Evolutionary conservation across 2,329 filamentous ascomycete species (phyloP), one percentile per base, ranked within the genome.

Genomic region (Clathrospora elynae): DNA sequence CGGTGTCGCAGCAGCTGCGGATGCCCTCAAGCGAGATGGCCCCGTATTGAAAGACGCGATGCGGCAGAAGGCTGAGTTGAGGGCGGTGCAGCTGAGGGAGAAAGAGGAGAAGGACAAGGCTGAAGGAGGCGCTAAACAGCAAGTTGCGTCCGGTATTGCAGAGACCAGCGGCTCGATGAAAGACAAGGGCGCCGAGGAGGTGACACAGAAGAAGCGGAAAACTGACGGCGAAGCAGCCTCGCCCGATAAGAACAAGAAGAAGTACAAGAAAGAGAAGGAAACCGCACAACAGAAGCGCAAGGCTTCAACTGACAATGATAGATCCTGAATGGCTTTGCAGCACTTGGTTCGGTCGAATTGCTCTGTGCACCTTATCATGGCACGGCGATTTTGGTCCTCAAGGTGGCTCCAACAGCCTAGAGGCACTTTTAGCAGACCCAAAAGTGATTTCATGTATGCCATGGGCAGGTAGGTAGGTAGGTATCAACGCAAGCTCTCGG

Each of bases 1-100:
- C 1, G 84, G 84, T 0, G 73, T 79, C 10, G 83, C 80, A 53
- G 87, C 87, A 1, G 88, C 88, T 1, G 69, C 73, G 28, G 73
- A 75, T 53, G 86, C 85, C 0, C 59, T 91, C 62, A 73, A 77
- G 28, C 84, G 57, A 30, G 59, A 57, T 18, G 59, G 48, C 14
- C 11, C 24, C 6, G 47, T 57, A 3, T 30, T 56, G 2, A 43
- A 54, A 23, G 42, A 52, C 12, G 60, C 56, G 0, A 44, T 49
- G 3, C 54, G 35, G 13, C 52, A 57, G 40, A 64, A 66, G 24
- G 39, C 54, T 5, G 59, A 62, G 17, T 12, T 65, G 12, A 32
- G 60, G 12, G 53, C 49, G 0, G 35, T 26, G 8, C 36, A 33
- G n/a, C 41, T 49, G 31, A 52, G 44, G 32, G 49, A 56, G 12